Evolutionary conservation across 2,329 filamentous ascomycete genomes (phyloP), one percentile per base, ranked within the genome.

Genomic region (Fusarium oxysporum): DNA sequence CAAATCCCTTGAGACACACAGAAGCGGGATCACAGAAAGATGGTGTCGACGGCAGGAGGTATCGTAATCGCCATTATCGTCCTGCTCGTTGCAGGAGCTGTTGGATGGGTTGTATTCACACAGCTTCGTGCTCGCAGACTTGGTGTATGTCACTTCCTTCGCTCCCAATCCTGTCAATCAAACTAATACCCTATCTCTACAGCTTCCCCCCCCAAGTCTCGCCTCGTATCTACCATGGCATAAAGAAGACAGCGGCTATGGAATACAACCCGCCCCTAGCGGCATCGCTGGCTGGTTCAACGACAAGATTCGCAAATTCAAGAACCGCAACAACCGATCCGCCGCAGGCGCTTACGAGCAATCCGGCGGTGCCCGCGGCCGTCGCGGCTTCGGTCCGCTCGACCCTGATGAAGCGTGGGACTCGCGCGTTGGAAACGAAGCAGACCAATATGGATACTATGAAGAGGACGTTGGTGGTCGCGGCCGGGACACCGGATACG

Each of bases 331-430:
- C 80, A 89, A 86, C 72, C 89, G 91, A 59, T 90, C 89, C 43
- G 92, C 92, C 0, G 85, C 88, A 4, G 93, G 92, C 72, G 91
- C 92, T 51, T 95, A 94, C 84, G 93, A 95, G 77, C 83, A 94
- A 76, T 83, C 87, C 66, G 81, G 81, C 56, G 81, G 81, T 61
- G 78, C 77, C 38, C 83, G 83, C 50, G 83, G 85, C 62, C 85
- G 86, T 61, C 82, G 88, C 60, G 90, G 90, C 28, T 91, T 92
- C 80, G 90, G 91, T 4, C 86, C 90, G 8, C 87, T 94, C 50
- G 94, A 96, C 78, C 93, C 93, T 3, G 94, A 97, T 79, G 93
- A 95, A 78, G 93, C 93, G 4, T 97, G 94, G 94, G 93, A 96
- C 83, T 83, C 93, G 71, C 86, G 93, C 67, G 93, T 97, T 8